Conservation (phyloP, 805 yeast species). For the Lipomyces orientalis region DNA sequence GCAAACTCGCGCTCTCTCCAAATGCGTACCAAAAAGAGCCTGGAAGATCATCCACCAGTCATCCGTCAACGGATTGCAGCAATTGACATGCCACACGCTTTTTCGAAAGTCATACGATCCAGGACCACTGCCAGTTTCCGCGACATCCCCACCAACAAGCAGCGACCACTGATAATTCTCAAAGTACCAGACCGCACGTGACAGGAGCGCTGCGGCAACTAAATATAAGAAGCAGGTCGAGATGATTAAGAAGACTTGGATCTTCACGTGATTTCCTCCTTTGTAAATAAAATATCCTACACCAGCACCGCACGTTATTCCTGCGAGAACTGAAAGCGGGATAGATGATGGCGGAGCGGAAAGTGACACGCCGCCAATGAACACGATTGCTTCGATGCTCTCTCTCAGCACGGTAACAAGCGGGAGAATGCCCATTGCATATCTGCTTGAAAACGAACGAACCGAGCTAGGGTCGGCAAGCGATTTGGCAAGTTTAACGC, state of each 20-base stretch:
- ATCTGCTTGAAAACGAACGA: conserved; percentile 63
- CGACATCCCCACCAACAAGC: conserved; percentile 90
- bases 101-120: conserved; percentile 86
- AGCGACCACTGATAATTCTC: conserved; percentile 69
- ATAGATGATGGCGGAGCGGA: conserved; percentile 69
- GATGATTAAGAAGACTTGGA: conserved; percentile 82
- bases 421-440: conserved; percentile 88
- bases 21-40: conserved; percentile 69
- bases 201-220: conserved; percentile 89
- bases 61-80: conserved; percentile 91
- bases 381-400: conserved; percentile 95
- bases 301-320: conserved; percentile 75
- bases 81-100: conserved; percentile 94
- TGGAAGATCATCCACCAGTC: conserved; percentile 98
- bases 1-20: neutral
- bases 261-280: conserved; percentile 81
- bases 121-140: conserved; percentile 91
- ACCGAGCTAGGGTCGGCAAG: conserved; percentile 51
- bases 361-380: conserved; percentile 94
- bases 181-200: conserved; percentile 91
- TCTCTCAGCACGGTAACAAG: conserved; percentile 91
- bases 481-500: conserved; percentile 89
- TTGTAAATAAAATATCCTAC: conserved; percentile 77
- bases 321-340: conserved; percentile 90
- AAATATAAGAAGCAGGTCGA: conserved; percentile 90